Evolutionary conservation across 2,329 filamentous ascomycete species (phyloP), one percentile per base, ranked within the genome.

Genomic region (Paramyrothecium roridum): DNA sequence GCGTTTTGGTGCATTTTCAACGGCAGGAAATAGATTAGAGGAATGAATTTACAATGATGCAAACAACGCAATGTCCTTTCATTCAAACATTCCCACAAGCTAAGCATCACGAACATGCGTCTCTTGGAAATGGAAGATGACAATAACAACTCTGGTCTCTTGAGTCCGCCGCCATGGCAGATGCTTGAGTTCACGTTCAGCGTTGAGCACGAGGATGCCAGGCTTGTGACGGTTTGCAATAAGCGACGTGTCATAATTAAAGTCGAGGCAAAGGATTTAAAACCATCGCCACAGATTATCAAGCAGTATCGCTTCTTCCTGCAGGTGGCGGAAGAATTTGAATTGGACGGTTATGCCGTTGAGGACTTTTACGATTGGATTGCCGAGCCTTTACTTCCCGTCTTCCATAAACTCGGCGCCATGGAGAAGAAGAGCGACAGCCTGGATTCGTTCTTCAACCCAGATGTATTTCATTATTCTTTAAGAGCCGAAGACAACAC

Each of bases 321-420:
- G 3, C 37, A 57, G 19, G 64, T 65, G 4, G 59, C 57, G 19
- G 57, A 63, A 12, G 52, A 64, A 10, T 59, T 54, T 26, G 60
- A 63, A 56, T 48, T 65, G 2, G 58, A 63, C 48, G 60, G 60
- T 10, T 54, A 56, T 40, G 60, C 59, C 19, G 57, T 61, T 19
- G 61, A 66, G 11, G 63, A 65, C 54, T 63, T 65, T 26, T 63
- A 59, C 46, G 58, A 61, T 21, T 65, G 61, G 62, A 51, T 59
- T 17, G 45, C 49, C 3, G 57, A 58, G 50, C 63, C 61, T 23
- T 52, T 64, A 12, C 48, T 60, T 2, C 56, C 62, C 8, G 7
- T 64, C 2, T 52, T 59, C 6, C 52, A 45, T 8, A 26, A 48
- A 10, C 16, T 59, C 7, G 30, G 20, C 19, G 46, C 37, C 22